Evolutionary conservation across 306 rosid genomes (phyloP).

Genomic region (Prunus kanzakura): DNA sequence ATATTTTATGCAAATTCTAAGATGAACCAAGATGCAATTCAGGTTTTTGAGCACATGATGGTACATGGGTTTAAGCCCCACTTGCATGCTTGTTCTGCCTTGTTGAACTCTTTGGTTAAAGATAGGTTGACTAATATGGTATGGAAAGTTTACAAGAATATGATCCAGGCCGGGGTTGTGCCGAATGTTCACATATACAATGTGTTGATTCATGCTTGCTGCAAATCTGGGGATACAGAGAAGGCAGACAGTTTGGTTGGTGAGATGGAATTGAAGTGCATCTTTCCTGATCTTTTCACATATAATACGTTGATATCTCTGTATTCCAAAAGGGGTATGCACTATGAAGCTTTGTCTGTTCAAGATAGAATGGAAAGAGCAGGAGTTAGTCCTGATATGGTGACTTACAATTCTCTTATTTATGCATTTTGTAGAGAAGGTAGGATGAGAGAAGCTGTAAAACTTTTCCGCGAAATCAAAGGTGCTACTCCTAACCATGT

Average conservation of each 20-base stretch:
- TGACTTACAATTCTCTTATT: constrained; percentile 75
- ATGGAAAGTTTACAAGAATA: constrained; percentile 67
- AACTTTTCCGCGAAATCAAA: constrained; percentile 65
- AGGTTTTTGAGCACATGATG: constrained; percentile 77
- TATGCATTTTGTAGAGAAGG: constrained; percentile 81
- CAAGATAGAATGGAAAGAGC: constrained; percentile 75
- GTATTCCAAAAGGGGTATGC: constrained; percentile 69
- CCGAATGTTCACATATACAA: constrained; percentile 68
- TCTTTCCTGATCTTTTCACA: constrained; percentile 73
- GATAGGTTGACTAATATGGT: constrained; percentile 57
- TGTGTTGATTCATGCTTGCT: constrained; percentile 80
- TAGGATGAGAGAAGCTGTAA: constrained; percentile 79
- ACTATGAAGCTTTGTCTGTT: constrained; percentile 71
- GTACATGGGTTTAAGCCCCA: constrained; percentile 51
- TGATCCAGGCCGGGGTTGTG: constrained; percentile 52
- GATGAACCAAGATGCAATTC: constrained; percentile 70
- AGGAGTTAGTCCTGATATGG: constrained; percentile 70
- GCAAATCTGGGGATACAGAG: constrained; percentile 68
- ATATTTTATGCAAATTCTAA: constrained; percentile 52
- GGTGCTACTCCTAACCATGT: constrained; percentile 60
- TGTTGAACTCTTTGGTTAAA: constrained; percentile 69
- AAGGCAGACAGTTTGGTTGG: constrained; percentile 55
- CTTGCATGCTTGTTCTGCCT: constrained; percentile 80
- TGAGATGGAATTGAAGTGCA: constrained; percentile 68
- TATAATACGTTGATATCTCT: constrained; percentile 80